A percentile compares a stretch with the other conserved stretches of the same genome.
phyloP scores from a whole-genome alignment of 2,329 filamentous ascomycete species.

The Neophaeococcomyces aloes region DNA sequence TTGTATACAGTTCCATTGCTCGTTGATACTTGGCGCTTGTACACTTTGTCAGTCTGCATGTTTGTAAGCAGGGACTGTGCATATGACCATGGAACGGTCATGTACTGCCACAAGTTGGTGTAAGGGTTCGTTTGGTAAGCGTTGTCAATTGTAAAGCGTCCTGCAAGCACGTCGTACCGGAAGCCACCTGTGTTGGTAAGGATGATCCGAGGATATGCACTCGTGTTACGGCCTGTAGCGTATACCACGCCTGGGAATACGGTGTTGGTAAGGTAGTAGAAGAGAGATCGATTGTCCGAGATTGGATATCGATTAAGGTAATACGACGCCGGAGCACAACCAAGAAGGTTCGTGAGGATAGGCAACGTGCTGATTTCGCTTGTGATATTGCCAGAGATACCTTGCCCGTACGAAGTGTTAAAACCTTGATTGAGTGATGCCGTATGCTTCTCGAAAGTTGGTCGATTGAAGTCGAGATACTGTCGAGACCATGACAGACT shows the following conservation, averaged over 20 bases:
- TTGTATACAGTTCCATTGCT: slow-evolving; percentile 16
- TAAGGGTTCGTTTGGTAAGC: slow-evolving; percentile 24
- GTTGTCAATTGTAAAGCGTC: slow-evolving; percentile 46
- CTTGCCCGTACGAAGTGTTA: slow-evolving; percentile 39
- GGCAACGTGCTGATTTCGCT: slow-evolving; percentile 39
- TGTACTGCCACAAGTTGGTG: slow-evolving; percentile 24
- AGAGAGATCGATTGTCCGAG: slow-evolving; percentile 44
- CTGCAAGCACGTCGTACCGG: slow-evolving; percentile 53
- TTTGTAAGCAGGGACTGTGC: slow-evolving; percentile 25
- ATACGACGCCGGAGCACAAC: slow-evolving; percentile 51
- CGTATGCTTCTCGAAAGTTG: slow-evolving; percentile 57
- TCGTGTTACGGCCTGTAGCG: slow-evolving; percentile 36
- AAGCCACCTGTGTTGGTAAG: slow-evolving; percentile 52
- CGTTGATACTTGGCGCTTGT: slow-evolving; percentile 14
- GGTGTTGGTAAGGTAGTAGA: slow-evolving; percentile 38
- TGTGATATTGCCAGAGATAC: slow-evolving; percentile 42
- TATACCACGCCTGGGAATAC: slow-evolving; percentile 45
- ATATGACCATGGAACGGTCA: slow-evolving; percentile 25
- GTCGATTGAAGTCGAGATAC: slow-evolving; percentile 59
- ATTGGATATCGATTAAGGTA: slow-evolving; percentile 49
- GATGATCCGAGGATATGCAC: slow-evolving; percentile 44
- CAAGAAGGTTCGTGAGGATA: slow-evolving; percentile 47
- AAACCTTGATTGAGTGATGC: slow-evolving; percentile 39
- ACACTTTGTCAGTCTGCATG: slow-evolving; percentile 23
- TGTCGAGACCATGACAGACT: slow-evolving; percentile 44